Evolutionary conservation across 768 basidiomycete species (phyloP), one percentile per base, ranked within the genome.

Genomic region (Mycena indigotica): DNA sequence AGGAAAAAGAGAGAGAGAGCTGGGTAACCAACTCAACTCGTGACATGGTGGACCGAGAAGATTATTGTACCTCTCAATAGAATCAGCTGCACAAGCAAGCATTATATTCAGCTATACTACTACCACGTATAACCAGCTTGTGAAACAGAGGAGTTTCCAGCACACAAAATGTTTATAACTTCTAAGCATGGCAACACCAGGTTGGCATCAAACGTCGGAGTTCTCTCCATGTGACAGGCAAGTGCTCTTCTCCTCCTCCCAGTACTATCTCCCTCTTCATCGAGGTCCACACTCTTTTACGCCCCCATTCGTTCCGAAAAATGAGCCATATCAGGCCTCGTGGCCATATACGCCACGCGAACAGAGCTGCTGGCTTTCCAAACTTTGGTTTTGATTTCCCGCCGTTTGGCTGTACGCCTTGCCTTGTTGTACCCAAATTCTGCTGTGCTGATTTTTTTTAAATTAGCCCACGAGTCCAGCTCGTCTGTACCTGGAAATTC

Each of bases 211-310:
- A n/a, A n/a, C n/a, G n/a, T n/a, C n/a, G n/a, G n/a, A n/a, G n/a
- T n/a, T n/a, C n/a, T n/a, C n/a, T n/a, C 8, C 41, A 44, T 44
- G 41, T 52, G 30, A 21, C 35, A 40, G 51, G 13, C 32, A 12
- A 17, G 23, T 25, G 30, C 51, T 52, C 51, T 38, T 38, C 30
- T 28, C 29, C 35, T 23, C 24, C 51, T 3, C 3, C 50, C 52
- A 40, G 21, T 21, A 44, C 28, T 23, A 38, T 24, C 21, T 17
- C 29, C 50, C 38, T 54, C 57, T 50, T 46, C 35, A 45, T 24
- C 24, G 57, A 58, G 57, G 21, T 52, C 44, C 62, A 63, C 62
- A 57, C 41, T 63, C 62, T 54, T 63, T 63, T 58, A 12, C 21
- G 26, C 55, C 24, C 19, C 40, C 58, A 24, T 28, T 60, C 57